A percentile compares a stretch with the other conserved stretches of the same genome.
phyloP scores from a whole-genome alignment of 441 rosid genomes.

The Iberis amara region DNA sequence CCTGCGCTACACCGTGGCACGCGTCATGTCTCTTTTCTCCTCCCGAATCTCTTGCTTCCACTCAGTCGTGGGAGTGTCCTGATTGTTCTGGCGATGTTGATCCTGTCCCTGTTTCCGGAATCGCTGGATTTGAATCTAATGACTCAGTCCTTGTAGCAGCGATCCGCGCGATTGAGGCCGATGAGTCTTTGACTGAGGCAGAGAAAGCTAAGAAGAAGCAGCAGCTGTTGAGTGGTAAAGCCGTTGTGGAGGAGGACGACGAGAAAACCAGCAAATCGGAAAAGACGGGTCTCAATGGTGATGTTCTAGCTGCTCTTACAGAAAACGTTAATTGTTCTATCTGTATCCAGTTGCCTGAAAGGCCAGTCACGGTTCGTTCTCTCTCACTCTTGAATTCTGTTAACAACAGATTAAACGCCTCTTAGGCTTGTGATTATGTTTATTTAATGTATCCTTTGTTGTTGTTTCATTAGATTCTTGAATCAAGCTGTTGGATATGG shows the following conservation, averaged over 20 bases:
- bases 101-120: constrained; percentile 11
- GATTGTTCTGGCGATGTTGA: constrained; percentile 43
- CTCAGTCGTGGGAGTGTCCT: constrained; percentile 57
- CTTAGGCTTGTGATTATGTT: background rate
- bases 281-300: background rate
- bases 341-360: constrained; percentile 52
- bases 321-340: constrained; percentile 42
- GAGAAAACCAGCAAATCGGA: background rate
- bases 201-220: constrained; percentile 60
- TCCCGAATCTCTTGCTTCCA: constrained; percentile 39
- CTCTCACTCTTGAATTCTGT: background rate
- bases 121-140: background rate
- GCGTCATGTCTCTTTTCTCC: constrained; percentile 38
- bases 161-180: constrained; percentile 51
- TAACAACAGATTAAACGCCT: background rate
- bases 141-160: constrained; percentile 37
- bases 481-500: background rate
- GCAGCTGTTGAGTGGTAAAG: constrained; percentile 43
- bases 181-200: constrained; percentile 37
- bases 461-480: background rate
- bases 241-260: background rate
- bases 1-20: constrained; percentile 64
- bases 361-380: constrained; percentile 59
- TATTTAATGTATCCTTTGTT: background rate
- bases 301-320: constrained; percentile 34